These are phyloP conservation scores for Candolleomyces efflorescens DNA, from an alignment of 768 basidiomycete species.

Conservation along the genomic window DNA sequence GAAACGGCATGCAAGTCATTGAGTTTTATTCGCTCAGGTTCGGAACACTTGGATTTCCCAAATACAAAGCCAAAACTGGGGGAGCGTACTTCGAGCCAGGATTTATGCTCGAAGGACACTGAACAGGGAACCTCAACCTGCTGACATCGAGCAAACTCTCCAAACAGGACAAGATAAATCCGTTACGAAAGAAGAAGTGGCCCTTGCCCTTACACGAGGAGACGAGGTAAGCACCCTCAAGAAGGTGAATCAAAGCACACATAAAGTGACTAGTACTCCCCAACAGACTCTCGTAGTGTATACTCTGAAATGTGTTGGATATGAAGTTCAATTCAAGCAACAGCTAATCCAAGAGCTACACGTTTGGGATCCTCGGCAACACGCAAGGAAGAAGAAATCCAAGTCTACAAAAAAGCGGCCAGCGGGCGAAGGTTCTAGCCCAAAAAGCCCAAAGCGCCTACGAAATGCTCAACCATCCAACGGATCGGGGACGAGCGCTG, in stretches of 20 bases:
- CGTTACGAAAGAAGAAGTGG: constrained; percentile 14
- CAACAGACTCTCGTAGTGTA: constrained; percentile 28
- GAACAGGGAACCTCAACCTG: constrained; percentile 8
- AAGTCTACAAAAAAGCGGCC: not conserved
- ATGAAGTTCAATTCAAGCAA: constrained; percentile 32
- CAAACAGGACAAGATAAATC: not conserved
- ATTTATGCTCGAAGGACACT: constrained; percentile 22
- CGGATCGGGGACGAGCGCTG: no score
- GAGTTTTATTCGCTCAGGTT: not conserved
- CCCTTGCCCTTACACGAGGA: constrained; percentile 9
- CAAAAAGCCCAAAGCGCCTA: no score
- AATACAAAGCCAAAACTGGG: constrained; percentile 21
- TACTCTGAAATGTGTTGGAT: constrained; percentile 38
- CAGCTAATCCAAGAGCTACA: constrained; percentile 23
- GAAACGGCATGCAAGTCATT: not conserved
- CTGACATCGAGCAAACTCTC: not conserved
- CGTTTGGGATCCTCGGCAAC: not conserved
- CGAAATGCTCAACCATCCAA: no score
- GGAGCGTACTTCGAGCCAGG: constrained; percentile 17
- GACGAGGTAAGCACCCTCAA: constrained; percentile 11
- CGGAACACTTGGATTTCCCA: not conserved
- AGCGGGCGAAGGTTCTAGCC: not conserved
- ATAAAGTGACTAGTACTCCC: not conserved
- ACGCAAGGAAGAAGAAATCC: not conserved
- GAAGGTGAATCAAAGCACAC: not conserved